Evolutionary conservation across 2,329 filamentous ascomycete genomes (phyloP).

Genomic region (Lachnellula occidentalis): DNA sequence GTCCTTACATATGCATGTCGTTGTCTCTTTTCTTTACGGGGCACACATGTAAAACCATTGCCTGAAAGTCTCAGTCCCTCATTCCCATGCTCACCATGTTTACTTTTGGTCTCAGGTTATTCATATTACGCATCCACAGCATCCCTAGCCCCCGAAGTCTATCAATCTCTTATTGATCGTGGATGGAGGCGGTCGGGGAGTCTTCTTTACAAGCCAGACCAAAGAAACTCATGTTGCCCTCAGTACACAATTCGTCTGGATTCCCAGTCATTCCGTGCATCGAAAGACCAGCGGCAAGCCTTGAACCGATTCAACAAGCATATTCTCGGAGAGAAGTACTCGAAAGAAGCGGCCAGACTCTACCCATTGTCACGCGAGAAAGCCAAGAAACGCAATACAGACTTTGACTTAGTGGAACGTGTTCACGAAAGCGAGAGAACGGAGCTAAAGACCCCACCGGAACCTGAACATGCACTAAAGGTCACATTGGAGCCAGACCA

Average conservation of each 20-base stretch:
- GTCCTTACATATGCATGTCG: slow-evolving; percentile 1
- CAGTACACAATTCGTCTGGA: slow-evolving; percentile 81
- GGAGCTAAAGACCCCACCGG: slow-evolving; percentile 45
- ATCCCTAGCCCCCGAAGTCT: slow-evolving; percentile 58
- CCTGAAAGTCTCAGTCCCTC: slow-evolving; percentile 1
- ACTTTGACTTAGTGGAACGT: slow-evolving; percentile 61
- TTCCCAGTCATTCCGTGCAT: slow-evolving; percentile 56
- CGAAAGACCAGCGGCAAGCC: slow-evolving; percentile 68
- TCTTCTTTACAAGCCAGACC: slow-evolving; percentile 73
- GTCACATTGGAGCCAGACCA: slow-evolving; percentile 65
- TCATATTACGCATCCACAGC: slow-evolving; percentile 65
- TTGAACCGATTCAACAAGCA: slow-evolving; percentile 71
- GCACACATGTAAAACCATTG: slow-evolving; percentile 6
- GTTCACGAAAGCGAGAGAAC: slow-evolving; percentile 62
- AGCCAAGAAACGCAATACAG: slow-evolving; percentile 55
- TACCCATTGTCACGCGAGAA: slow-evolving; percentile 64
- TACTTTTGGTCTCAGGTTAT: slow-evolving; percentile 47
- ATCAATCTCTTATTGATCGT: slow-evolving; percentile 66
- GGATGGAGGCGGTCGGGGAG: slow-evolving; percentile 72
- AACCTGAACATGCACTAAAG: slow-evolving; percentile 61
- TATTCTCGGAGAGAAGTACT: slow-evolving; percentile 64
- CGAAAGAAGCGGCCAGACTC: slow-evolving; percentile 55
- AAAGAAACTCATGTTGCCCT: slow-evolving; percentile 78
- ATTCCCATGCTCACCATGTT: slow-evolving; percentile 5
- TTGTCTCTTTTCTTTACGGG: neutral